Base-by-base conservation (phyloP, 768 basidiomycete genomes). In the Russula sp. region DNA sequence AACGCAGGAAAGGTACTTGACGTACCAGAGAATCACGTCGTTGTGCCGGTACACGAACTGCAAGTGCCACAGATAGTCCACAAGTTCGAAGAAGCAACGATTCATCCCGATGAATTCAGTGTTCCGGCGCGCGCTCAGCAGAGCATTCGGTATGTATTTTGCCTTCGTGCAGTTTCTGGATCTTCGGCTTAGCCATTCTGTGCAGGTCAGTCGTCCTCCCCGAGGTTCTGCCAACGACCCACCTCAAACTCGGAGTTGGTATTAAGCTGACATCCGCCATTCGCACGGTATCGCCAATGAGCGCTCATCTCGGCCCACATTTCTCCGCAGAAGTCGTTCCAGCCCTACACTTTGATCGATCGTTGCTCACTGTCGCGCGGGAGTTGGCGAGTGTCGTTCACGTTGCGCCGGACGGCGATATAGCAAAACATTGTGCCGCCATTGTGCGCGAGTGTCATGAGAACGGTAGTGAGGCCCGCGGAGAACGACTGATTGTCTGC, bases 251-350 rank as follows among this genome's bases (percentile, higher is more conserved):
- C 2, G 79, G 77, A 6, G 76, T 84, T 54, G 83, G 83, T 16
- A 76, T 84, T 66, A 82, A 81, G 63, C 75, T 85, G 45, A 84
- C 84, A 4, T 82, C 81, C 13, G 82, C 82, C 7, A 76, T 84
- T 16, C 80, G 84, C 61, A 82, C 82, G 1, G 83, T 85, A 49
- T 83, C 82, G n/a, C 82, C 82, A 2, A 79, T 80, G 50, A 81
- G 82, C 6, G 83, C 82, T 1, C 82, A 80, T 67, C 70, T 84
- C 13, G 82, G 82, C 1, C 82, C 82, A 3, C 77, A 81, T 20
- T 85, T 85, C 70, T 83, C 82, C 3, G 70, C 76, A 1, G 73
- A 80, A 48, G 79, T 84, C 32, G 79, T 83, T 32, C 82, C 82
- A 6, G 74, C 67, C 10, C 75, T 85, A 18, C 75, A 71, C 22